phyloP scores from a whole-genome alignment of 2,329 filamentous ascomycete species.

The Alternaria arborescens region DNA sequence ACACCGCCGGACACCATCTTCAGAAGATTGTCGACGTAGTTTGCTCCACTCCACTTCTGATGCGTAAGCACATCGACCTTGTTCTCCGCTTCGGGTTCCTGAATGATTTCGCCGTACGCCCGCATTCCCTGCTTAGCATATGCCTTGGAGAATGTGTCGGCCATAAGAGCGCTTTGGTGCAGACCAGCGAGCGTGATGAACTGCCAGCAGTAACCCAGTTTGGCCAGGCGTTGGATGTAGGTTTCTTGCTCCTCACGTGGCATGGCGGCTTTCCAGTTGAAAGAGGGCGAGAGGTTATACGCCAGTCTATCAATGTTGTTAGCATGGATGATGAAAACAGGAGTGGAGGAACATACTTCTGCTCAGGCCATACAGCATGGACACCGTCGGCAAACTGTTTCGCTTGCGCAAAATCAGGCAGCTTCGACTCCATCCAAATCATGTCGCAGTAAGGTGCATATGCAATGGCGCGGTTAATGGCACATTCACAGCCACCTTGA shows the following conservation, averaged over 20 bases:
- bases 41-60: constrained; percentile 98
- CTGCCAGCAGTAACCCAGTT: constrained; percentile 98
- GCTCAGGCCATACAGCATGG: constrained; percentile 92
- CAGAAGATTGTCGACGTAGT: constrained; percentile 91
- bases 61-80: constrained; percentile 96
- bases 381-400: constrained; percentile 93
- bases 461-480: constrained; percentile 87
- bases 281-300: constrained; percentile 97
- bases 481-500: constrained; percentile 88
- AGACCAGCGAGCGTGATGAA: constrained; percentile 99
- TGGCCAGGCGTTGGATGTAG: constrained; percentile 88
- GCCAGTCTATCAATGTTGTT: constrained; percentile 71
- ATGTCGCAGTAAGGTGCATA: constrained; percentile 94
- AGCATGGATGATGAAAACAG: background rate
- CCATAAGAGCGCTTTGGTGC: constrained; percentile 93
- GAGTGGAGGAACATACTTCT: constrained; percentile 70
- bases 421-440: constrained; percentile 99
- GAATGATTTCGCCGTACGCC: constrained; percentile 94
- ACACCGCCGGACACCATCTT: constrained; percentile 98
- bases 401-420: constrained; percentile 90
- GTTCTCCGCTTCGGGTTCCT: constrained; percentile 94
- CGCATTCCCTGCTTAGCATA: constrained; percentile 88
- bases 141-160: constrained; percentile 84
- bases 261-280: constrained; percentile 99
- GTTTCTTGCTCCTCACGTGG: constrained; percentile 91